Evolutionary conservation across 148 eudicot species (phyloP).

Genomic region (Suaeda aralocaspica): DNA sequence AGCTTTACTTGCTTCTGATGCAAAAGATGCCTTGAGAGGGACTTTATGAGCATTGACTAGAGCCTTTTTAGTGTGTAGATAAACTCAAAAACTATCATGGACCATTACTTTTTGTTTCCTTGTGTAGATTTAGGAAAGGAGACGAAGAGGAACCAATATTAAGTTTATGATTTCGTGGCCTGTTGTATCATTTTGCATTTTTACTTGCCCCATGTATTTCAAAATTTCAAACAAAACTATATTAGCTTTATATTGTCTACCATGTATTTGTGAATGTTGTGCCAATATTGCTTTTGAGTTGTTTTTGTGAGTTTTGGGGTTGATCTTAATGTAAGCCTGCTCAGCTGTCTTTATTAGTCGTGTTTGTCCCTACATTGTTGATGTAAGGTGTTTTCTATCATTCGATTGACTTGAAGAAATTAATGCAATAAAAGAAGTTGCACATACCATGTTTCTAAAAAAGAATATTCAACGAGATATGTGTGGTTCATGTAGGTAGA

Average conservation of each 20-base stretch:
- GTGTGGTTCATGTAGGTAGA: background rate
- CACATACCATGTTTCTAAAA: background rate
- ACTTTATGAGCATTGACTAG: slow-evolving; percentile 14
- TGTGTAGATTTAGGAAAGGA: background rate
- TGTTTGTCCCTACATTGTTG: background rate
- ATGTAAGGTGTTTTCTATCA: slow-evolving; percentile 4
- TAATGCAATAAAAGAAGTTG: background rate
- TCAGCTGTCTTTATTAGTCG: slow-evolving; percentile 1
- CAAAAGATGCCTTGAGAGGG: slow-evolving; percentile 28
- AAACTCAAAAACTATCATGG: slow-evolving; percentile 12
- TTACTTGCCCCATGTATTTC: background rate
- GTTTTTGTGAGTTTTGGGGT: background rate
- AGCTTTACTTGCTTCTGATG: slow-evolving; percentile 22
- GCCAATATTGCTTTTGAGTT: slow-evolving; percentile 11
- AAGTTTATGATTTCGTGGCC: slow-evolving; percentile 1
- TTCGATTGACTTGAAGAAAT: background rate
- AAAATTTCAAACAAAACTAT: background rate
- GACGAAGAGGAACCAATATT: background rate
- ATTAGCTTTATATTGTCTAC: background rate
- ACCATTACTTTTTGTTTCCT: slow-evolving; percentile 1
- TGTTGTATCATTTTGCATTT: slow-evolving; percentile 1
- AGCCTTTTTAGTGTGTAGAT: slow-evolving; percentile 18
- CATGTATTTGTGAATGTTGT: background rate
- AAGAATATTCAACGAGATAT: background rate
- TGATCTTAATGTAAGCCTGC: background rate